phyloP scores from a whole-genome alignment of 75 land plant species.

The Pinus albicaulis region DNA sequence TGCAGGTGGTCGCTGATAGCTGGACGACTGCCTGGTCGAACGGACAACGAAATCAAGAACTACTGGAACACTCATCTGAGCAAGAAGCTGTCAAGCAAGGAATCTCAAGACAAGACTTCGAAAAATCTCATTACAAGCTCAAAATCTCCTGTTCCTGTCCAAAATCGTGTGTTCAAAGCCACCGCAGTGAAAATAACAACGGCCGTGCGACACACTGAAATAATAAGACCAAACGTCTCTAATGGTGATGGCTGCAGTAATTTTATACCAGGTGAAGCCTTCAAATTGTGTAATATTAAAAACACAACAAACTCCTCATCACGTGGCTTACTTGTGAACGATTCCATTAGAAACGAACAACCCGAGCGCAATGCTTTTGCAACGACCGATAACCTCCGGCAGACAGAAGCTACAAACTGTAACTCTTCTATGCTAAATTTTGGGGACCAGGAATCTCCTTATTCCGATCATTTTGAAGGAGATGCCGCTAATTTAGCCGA shows the following conservation, averaged over 20 bases:
- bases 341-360: neutral
- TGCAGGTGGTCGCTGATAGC: neutral
- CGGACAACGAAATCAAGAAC: conserved; percentile 3
- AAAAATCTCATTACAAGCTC: too few relatives aligned
- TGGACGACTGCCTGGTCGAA: neutral
- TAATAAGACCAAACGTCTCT: too few relatives aligned
- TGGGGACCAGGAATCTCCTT: neutral
- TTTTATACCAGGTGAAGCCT: too few relatives aligned
- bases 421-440: neutral
- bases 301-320: neutral
- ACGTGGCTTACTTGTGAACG: neutral
- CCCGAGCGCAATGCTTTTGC: neutral
- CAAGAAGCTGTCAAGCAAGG: neutral
- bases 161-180: too few relatives aligned
- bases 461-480: neutral
- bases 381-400: neutral
- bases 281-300: too few relatives aligned
- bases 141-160: too few relatives aligned
- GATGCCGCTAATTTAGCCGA: neutral
- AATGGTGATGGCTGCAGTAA: too few relatives aligned
- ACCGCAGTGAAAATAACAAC: too few relatives aligned
- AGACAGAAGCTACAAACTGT: neutral
- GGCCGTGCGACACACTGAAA: too few relatives aligned
- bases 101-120: neutral
- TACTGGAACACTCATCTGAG: conserved; percentile 9